Evolutionary conservation across 2,329 filamentous ascomycete genomes (phyloP).

Genomic region (Knufia petricola): DNA sequence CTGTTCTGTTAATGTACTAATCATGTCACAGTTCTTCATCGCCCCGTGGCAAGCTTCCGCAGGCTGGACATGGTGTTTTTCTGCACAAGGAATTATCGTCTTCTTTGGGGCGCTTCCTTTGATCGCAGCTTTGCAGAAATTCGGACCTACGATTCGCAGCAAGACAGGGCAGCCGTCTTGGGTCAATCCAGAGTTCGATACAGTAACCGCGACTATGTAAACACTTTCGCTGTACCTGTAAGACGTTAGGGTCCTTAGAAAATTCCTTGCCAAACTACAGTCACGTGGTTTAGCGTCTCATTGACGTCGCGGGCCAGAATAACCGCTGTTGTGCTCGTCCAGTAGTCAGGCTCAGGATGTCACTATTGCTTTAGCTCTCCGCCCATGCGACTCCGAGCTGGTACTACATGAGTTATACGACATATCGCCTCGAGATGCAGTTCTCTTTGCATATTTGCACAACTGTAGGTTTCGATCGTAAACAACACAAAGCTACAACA

Average conservation of each 20-base stretch:
- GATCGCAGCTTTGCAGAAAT: constrained; percentile 33
- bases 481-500: too few species aligned
- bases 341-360: too few species aligned
- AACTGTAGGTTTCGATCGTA: too few species aligned
- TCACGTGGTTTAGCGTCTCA: background rate
- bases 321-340: too few species aligned
- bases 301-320: too few species aligned
- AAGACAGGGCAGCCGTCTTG: constrained; percentile 33
- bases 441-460: too few species aligned
- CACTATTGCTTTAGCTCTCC: background rate
- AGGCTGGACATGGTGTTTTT: constrained; percentile 45
- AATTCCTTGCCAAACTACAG: background rate
- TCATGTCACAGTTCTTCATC: constrained; percentile 39
- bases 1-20: background rate
- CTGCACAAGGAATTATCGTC: constrained; percentile 40
- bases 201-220: background rate
- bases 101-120: constrained; percentile 32
- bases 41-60: constrained; percentile 37
- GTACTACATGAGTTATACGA: background rate
- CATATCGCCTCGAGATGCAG: background rate
- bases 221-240: background rate
- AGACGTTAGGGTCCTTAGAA: background rate
- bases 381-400: background rate
- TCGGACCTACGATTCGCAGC: constrained; percentile 31
- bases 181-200: constrained; percentile 38